phyloP scores from a whole-genome alignment of 768 basidiomycete species.

The Dictyophora rubrovolvata region DNA sequence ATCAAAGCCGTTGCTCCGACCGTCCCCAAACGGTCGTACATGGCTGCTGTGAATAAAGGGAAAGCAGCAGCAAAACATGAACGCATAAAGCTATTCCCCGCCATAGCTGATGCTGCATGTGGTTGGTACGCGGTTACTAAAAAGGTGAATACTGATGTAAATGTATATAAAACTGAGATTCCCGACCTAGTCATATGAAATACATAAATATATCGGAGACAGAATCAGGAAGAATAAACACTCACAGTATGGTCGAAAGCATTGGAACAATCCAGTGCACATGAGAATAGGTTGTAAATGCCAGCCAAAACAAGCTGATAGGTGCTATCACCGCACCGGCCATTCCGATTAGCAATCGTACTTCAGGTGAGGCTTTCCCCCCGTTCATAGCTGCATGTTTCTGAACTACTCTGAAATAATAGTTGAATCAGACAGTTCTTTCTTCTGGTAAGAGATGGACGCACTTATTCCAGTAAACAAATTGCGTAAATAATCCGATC shows the following conservation, averaged over 20 bases:
- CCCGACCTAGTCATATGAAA: constrained; percentile 42
- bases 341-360: constrained; percentile 54
- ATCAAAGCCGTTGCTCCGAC: constrained; percentile 67
- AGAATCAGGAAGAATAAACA: background rate
- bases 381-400: constrained; percentile 28
- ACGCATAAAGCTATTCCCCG: constrained; percentile 50
- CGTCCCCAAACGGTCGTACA: constrained; percentile 47
- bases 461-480: constrained; percentile 1
- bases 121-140: constrained; percentile 42
- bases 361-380: constrained; percentile 52
- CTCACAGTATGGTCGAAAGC: constrained; percentile 36
- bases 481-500: constrained; percentile 25
- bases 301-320: constrained; percentile 46
- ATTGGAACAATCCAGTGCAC: constrained; percentile 42
- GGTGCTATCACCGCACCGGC: constrained; percentile 59
- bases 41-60: constrained; percentile 41
- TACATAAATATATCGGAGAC: too few species aligned
- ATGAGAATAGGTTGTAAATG: constrained; percentile 38
- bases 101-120: constrained; percentile 50
- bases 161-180: constrained; percentile 18
- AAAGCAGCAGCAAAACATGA: constrained; percentile 39
- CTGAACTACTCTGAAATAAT: constrained; percentile 24
- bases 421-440: constrained; percentile 13
- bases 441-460: constrained; percentile 20
- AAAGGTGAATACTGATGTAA: constrained; percentile 58